These are phyloP conservation scores for Mesembryanthemum crystallinum DNA, from an alignment of 148 eudicot species.

Conservation along the genomic window DNA sequence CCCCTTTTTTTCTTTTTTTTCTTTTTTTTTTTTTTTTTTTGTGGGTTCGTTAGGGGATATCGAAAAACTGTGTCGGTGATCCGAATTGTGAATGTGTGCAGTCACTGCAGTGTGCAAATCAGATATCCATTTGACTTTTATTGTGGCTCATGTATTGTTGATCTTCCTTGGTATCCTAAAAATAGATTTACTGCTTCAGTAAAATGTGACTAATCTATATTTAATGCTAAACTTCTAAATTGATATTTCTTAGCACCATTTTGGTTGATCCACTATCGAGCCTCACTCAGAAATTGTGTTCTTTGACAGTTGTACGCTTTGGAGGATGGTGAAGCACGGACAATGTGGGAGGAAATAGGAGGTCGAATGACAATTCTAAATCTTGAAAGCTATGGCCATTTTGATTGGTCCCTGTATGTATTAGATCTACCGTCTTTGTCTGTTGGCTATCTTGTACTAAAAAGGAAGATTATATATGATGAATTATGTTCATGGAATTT, in stretches of 20 bases:
- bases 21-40: neutral
- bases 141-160: neutral
- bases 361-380: slow-evolving; percentile 63
- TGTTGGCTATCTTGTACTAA: slow-evolving; percentile 16
- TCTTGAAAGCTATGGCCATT: slow-evolving; percentile 55
- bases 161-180: neutral
- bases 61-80: neutral
- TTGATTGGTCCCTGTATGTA: slow-evolving; percentile 94
- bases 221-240: neutral
- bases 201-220: neutral
- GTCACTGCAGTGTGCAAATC: neutral
- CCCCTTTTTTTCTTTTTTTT: neutral
- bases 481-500: slow-evolving; percentile 5
- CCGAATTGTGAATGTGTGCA: no score
- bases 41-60: neutral
- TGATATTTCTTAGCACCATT: neutral
- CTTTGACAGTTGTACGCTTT: slow-evolving; percentile 64
- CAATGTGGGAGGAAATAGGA: slow-evolving; percentile 73
- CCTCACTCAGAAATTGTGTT: slow-evolving; percentile 5
- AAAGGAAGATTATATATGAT: slow-evolving; percentile 19
- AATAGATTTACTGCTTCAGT: neutral
- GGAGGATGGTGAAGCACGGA: slow-evolving; percentile 61
- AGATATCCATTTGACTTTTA: neutral
- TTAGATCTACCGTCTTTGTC: slow-evolving; percentile 32
- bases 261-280: neutral